A percentile compares a stretch with the other conserved stretches of the same genome.
These are phyloP conservation scores for Ascochyta rabiei DNA, from an alignment of 2,329 filamentous ascomycete species.

Conservation along the genomic window DNA sequence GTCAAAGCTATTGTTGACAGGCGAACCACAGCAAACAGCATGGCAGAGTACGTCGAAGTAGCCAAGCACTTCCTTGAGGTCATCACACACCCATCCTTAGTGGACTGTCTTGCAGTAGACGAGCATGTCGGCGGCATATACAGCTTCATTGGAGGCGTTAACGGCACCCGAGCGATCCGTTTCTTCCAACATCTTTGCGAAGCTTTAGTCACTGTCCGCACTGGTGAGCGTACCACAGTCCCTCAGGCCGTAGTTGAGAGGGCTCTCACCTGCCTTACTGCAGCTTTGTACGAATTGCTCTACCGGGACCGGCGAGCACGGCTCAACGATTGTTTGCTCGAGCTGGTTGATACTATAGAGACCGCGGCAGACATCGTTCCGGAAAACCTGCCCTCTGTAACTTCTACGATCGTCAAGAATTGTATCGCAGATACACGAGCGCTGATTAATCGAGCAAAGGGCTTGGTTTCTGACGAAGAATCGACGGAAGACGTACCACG, in stretches of 20 bases:
- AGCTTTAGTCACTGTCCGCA: conserved; percentile 4
- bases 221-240: neutral
- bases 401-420: conserved; percentile 3
- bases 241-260: neutral
- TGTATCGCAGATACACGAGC: neutral
- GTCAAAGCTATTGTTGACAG: conserved; percentile 26
- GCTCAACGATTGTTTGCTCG: conserved; percentile 24
- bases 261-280: conserved; percentile 11
- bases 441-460: conserved; percentile 9
- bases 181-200: conserved; percentile 40
- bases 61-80: conserved; percentile 27
- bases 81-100: conserved; percentile 42
- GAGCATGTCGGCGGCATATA: conserved; percentile 42
- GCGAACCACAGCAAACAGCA: neutral
- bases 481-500: neutral
- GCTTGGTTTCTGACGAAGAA: neutral
- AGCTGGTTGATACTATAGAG: conserved; percentile 8
- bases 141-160: conserved; percentile 42
- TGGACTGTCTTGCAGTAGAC: conserved; percentile 46
- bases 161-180: conserved; percentile 36
- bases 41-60: conserved; percentile 6
- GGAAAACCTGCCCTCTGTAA: neutral
- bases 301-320: conserved; percentile 22
- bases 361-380: conserved; percentile 12
- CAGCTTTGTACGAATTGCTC: conserved; percentile 23